phyloP scores from a whole-genome alignment of 306 rosid genomes.

The Clitoria ternatea region DNA sequence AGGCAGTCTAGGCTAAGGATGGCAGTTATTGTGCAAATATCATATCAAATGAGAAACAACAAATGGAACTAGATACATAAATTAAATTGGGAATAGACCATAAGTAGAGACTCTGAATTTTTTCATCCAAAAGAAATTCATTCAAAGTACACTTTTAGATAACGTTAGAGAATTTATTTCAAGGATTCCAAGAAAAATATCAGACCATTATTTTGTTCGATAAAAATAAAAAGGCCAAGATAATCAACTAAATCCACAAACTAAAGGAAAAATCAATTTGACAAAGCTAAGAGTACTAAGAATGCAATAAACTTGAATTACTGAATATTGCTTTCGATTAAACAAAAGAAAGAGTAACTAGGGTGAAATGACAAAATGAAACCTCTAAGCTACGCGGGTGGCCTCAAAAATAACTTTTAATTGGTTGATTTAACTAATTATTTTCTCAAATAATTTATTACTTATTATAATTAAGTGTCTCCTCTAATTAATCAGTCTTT shows the following conservation, averaged over 20 bases:
- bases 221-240: neutral
- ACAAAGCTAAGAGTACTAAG: neutral
- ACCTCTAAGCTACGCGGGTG: constrained; percentile 98
- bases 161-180: neutral
- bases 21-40: neutral
- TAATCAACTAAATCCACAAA: constrained; percentile 16
- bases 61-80: neutral
- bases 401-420: constrained; percentile 87
- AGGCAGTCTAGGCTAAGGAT: no score
- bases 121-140: neutral
- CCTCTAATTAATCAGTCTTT: no score
- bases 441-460: no score
- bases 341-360: constrained; percentile 2
- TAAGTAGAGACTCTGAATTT: neutral
- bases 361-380: constrained; percentile 26
- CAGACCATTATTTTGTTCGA: neutral
- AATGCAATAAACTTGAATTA: constrained; percentile 9
- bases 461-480: no score
- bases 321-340: neutral
- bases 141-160: neutral
- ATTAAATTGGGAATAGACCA: neutral
- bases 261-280: neutral
- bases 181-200: constrained; percentile 4
- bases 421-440: no score
- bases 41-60: neutral